A percentile compares a stretch with the other conserved stretches of the same genome.
Evolutionary conservation across 2,329 filamentous ascomycete genomes (phyloP).

Genomic region (Tolypocladium tundrense): DNA sequence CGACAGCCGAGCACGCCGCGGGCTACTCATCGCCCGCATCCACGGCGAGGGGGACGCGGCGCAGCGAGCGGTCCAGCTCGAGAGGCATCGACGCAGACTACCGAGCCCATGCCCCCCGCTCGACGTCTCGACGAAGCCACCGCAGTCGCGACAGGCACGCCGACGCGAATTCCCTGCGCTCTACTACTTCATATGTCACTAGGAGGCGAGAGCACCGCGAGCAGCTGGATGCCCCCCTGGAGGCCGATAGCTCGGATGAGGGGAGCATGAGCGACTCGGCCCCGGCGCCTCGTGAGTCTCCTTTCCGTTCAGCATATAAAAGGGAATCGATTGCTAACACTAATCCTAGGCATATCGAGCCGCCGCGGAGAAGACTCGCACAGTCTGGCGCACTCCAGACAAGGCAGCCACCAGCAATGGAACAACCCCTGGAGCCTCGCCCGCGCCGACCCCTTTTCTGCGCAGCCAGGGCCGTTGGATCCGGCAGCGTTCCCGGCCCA

Average conservation of each 20-base stretch:
- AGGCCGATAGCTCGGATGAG: neutral
- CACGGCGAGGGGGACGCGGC: neutral
- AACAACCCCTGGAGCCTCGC: neutral
- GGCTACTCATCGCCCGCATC: neutral
- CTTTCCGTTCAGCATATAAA: accelerated
- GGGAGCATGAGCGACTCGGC: neutral
- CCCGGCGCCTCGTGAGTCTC: neutral
- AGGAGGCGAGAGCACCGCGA: neutral
- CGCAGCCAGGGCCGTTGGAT: neutral
- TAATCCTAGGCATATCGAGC: neutral
- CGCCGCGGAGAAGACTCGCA: neutral
- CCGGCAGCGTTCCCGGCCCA: neutral
- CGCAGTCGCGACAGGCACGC: neutral
- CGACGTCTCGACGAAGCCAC: neutral
- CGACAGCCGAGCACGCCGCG: neutral
- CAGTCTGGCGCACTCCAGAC: neutral
- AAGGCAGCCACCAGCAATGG: neutral
- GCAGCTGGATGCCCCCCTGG: neutral
- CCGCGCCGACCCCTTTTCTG: neutral
- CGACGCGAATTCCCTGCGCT: neutral
- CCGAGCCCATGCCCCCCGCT: neutral
- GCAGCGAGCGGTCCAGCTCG: neutral
- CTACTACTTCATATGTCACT: neutral
- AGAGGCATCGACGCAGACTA: neutral
- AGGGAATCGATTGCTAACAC: neutral